Evolutionary conservation across 345 rosid genomes (phyloP), one percentile per base, ranked within the genome.

Genomic region (Arabis hirsuta): DNA sequence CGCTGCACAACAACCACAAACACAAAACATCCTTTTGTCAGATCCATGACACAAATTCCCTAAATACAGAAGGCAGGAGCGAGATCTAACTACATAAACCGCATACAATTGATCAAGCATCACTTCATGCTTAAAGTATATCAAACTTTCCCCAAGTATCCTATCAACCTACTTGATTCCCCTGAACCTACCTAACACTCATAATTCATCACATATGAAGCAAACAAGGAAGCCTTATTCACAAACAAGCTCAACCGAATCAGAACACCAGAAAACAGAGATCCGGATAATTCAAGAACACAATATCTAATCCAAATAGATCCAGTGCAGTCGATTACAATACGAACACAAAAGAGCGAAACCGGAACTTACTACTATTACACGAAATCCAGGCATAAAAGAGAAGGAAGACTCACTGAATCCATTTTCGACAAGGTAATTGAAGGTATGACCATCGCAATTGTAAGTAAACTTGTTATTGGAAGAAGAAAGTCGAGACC

Each of bases 401-500:
- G 41, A 29, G 43, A 22, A 11, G 47, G 66, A 27, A 72, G 19
- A 81, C 57, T 73, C 76, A 88, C 93, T 80, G 84, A 82, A 85
- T 67, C 90, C 90, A 59, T 77, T 77, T 9, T 81, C 84, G 69
- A 79, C 90, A 48, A 88, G 93, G 80, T 84, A 88, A 78, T 84
- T 88, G 65, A 85, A 85, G 9, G 93, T 88, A 72, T 88, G 93
- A 52, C 86, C 93, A 43, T 88, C 93, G 81, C 93, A 88, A 67
- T 76, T 80, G 74, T 85, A 88, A 12, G 90, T 88, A 78, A 85
- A 88, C 80, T 81, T 88, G 76, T 82, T 82, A 53, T 81, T 85
- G 5, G 82, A 79, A 65, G 92, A 81, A 34, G 92, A n/a, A n/a
- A n/a, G n/a, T n/a, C n/a, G n/a, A n/a, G n/a, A n/a, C n/a, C n/a